A percentile compares a stretch with the other conserved stretches of the same genome.
These are phyloP conservation scores for Ramichloridium luteum DNA, from an alignment of 2,329 filamentous ascomycete genomes.

Conservation along the genomic window DNA sequence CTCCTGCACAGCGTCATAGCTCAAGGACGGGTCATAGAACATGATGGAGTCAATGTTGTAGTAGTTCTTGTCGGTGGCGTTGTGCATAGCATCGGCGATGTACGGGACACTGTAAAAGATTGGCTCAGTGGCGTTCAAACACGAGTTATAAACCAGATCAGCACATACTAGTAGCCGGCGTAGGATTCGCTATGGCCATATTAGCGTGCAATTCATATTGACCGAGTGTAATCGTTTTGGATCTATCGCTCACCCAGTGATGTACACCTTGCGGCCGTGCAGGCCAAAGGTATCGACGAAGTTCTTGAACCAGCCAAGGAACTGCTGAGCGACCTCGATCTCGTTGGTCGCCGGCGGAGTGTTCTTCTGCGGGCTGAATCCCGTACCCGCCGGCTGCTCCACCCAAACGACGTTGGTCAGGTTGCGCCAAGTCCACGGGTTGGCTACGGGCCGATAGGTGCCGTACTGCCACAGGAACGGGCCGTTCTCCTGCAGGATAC, in stretches of 20 bases:
- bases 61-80: conserved; percentile 52
- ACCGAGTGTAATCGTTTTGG: no score
- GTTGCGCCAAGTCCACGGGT: conserved; percentile 42
- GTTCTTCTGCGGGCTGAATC: conserved; percentile 23
- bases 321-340: conserved; percentile 27
- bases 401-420: conserved; percentile 34
- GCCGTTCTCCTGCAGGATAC: conserved; percentile 37
- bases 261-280: conserved; percentile 46
- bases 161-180: conserved; percentile 16
- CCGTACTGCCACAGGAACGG: conserved; percentile 37
- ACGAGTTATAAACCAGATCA: neutral
- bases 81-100: conserved; percentile 60
- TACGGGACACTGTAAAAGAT: conserved; percentile 45
- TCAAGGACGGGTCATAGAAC: conserved; percentile 60
- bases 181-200: conserved; percentile 46
- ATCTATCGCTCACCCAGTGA: no score
- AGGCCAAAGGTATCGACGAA: conserved; percentile 37
- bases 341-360: conserved; percentile 28
- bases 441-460: conserved; percentile 31
- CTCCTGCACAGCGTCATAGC: conserved; percentile 39
- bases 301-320: conserved; percentile 36
- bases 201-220: no score
- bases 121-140: neutral
- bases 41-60: conserved; percentile 57
- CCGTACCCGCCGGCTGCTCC: conserved; percentile 33